These are phyloP conservation scores for Parsonsia alboflavescens DNA, from an alignment of 257 asterid species.

Conservation along the genomic window DNA sequence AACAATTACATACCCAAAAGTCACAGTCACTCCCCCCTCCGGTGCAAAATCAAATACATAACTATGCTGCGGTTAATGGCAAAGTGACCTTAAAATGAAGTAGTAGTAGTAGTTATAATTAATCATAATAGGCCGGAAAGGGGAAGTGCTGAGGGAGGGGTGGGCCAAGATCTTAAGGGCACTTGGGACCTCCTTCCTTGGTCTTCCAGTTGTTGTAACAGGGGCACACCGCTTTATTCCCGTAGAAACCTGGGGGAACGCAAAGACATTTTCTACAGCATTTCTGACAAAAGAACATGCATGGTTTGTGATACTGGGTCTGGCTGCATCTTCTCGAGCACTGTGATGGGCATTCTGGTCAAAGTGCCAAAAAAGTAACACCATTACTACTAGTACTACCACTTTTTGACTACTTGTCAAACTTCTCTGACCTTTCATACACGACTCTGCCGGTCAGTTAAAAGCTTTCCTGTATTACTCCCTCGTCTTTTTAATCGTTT, in stretches of 20 bases:
- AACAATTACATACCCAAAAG: background rate
- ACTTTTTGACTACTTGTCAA: background rate
- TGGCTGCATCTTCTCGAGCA: constrained; percentile 58
- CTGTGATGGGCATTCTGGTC: constrained; percentile 66
- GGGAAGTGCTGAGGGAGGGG: too few species aligned
- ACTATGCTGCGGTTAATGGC: background rate
- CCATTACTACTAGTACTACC: background rate
- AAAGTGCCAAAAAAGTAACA: background rate
- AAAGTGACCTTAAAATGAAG: background rate
- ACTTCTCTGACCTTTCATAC: background rate
- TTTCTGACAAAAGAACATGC: constrained; percentile 84
- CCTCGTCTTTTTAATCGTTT: background rate
- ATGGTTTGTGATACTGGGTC: constrained; percentile 67
- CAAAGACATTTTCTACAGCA: constrained; percentile 74
- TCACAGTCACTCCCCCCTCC: background rate
- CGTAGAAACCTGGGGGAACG: constrained; percentile 81
- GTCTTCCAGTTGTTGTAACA: constrained; percentile 94
- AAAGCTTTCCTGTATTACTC: background rate
- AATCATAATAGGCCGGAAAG: background rate
- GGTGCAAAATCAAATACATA: background rate
- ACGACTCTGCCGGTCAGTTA: background rate
- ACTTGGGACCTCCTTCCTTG: constrained; percentile 68
- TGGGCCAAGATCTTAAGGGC: constrained; percentile 42
- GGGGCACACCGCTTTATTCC: constrained; percentile 72
- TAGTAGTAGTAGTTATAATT: background rate